Conservation (phyloP, 2,329 filamentous ascomycete species). For the Cladosporium sp. region DNA sequence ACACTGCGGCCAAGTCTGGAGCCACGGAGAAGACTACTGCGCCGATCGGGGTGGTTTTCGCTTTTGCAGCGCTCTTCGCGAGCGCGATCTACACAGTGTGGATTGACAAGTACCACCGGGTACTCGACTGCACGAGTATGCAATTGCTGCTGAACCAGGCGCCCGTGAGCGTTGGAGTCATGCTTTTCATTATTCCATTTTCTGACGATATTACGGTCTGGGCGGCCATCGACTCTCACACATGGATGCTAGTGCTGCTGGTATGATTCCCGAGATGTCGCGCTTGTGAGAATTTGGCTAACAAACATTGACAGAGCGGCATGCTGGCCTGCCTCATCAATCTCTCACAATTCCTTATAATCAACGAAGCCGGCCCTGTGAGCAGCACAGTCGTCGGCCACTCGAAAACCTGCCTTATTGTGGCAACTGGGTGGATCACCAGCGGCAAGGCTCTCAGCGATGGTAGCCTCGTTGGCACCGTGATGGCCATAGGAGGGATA, state of each 20-base stretch:
- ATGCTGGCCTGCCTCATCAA: slow-evolving; percentile 66
- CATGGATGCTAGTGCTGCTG: slow-evolving; percentile 54
- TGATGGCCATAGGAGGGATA: slow-evolving; percentile 36
- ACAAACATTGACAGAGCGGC: slow-evolving; percentile 53
- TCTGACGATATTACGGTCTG: slow-evolving; percentile 63
- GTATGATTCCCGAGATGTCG: slow-evolving; percentile 41
- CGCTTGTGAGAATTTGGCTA: slow-evolving; percentile 11
- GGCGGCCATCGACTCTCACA: slow-evolving; percentile 47
- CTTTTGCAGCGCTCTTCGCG: slow-evolving; percentile 63
- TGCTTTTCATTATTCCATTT: slow-evolving; percentile 67
- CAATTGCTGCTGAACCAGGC: slow-evolving; percentile 70
- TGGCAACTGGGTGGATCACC: slow-evolving; percentile 35
- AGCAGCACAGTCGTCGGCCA: slow-evolving; percentile 39
- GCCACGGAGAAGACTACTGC: slow-evolving; percentile 55
- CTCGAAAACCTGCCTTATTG: slow-evolving; percentile 37
- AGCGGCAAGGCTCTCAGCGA: slow-evolving; percentile 29
- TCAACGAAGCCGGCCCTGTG: slow-evolving; percentile 36
- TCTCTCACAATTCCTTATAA: slow-evolving; percentile 39
- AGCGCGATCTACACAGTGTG: slow-evolving; percentile 69
- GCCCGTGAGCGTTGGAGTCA: slow-evolving; percentile 61
- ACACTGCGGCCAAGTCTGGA: slow-evolving; percentile 50
- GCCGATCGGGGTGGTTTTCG: slow-evolving; percentile 62
- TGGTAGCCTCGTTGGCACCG: slow-evolving; percentile 33
- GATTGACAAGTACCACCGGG: slow-evolving; percentile 66
- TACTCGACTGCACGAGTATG: slow-evolving; percentile 66